Conservation (phyloP, 83 land plant species). For the Picea abies region DNA sequence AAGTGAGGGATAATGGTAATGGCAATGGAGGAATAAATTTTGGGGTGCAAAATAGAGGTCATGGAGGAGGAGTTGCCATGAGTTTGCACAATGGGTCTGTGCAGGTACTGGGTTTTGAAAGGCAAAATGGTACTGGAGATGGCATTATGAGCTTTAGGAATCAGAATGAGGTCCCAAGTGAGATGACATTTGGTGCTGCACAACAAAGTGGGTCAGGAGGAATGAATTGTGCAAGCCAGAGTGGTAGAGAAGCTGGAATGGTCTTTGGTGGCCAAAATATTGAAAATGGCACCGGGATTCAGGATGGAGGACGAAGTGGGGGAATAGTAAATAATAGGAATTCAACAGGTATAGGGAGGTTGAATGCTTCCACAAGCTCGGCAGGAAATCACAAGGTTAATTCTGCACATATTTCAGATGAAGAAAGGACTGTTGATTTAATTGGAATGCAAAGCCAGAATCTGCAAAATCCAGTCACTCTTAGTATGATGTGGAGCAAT, state of each 20-base stretch:
- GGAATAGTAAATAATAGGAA: not conserved
- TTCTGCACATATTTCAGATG: conserved; percentile 18
- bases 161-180: conserved; percentile 3
- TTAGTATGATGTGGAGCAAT: conserved; percentile 18
- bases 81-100: conserved; percentile 14
- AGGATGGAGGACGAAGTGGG: not conserved
- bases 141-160: conserved; percentile 9
- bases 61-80: conserved; percentile 13
- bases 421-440: conserved; percentile 17
- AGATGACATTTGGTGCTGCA: conserved; percentile 10
- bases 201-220: conserved; percentile 10
- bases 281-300: not conserved
- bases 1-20: conserved; percentile 9
- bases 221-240: conserved; percentile 9
- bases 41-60: conserved; percentile 10
- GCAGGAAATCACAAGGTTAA: conserved; percentile 7
- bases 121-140: conserved; percentile 5
- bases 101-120: conserved; percentile 15
- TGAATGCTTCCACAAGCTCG: not conserved
- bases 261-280: conserved; percentile 11
- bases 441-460: conserved; percentile 12
- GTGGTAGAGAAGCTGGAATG: conserved; percentile 6
- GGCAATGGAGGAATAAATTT: conserved; percentile 14
- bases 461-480: conserved; percentile 7
- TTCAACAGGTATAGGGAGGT: conserved; percentile 5